Evolutionary conservation across 2,329 filamentous ascomycete species (phyloP), one percentile per base, ranked within the genome.

Genomic region (Aspergillus clavatus): DNA sequence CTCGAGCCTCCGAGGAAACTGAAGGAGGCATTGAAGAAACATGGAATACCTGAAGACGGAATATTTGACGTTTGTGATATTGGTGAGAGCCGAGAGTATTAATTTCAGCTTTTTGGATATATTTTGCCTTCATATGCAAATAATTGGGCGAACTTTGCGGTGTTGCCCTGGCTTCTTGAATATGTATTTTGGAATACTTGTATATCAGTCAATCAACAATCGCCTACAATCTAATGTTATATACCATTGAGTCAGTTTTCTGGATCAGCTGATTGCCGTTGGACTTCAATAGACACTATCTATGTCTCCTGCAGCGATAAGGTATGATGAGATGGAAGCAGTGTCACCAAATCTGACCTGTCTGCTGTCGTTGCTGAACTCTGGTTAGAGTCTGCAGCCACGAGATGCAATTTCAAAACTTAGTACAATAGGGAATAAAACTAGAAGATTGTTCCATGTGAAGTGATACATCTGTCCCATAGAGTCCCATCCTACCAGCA

Each of bases 51-150:
- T 0, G 85, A 90, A 66, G 79, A 75, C 37, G 88, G 87, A 0
- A 72, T 86, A 0, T 94, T 93, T 72, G 89, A 90, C 60, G 78
- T 87, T 1, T 91, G 88, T 60, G 82, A 87, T 55, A 87, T 96
- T 71, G 88, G 89, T 0, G 88, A 91, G 72, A 90, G 83, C 56
- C 78, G 81, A 48, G 86, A 89, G 61, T 93, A 89, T 66, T 84
- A 59, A 74, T 33, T n/a, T 19, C 10, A 35, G 27, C 8, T 38
- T 40, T 40, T 44, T 38, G 16, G 35, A 38, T 8, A 19, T 27
- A 43, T 19, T 42, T 8, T 42, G 14, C 36, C 12, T 40, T 27
- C 21, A 39, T 38, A 11, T 24, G 5, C 10, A 24, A 28, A 28
- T 39, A 23, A 7, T 3, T 11, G 3, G 23, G n/a, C 23, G n/a